Percentiles rank a stretch among this genome's conserved stretches.
Evolutionary conservation across 2,329 filamentous ascomycete genomes (phyloP).

Genomic region (Eutypella sp.): DNA sequence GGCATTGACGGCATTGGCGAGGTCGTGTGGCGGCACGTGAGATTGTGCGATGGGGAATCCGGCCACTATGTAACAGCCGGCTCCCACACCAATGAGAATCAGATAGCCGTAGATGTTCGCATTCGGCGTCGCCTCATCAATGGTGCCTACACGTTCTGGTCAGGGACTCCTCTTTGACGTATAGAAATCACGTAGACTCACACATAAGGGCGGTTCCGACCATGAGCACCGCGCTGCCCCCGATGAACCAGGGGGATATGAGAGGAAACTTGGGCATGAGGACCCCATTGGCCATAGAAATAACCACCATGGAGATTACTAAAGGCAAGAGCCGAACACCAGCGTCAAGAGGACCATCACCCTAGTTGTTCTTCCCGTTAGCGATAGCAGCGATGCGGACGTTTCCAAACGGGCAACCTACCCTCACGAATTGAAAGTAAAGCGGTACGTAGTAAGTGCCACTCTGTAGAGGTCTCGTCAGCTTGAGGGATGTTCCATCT

Average conservation of each 20-base stretch:
- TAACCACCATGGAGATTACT: conserved; percentile 30
- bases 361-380: conserved; percentile 2
- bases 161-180: not conserved
- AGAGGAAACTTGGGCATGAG: conserved; percentile 29
- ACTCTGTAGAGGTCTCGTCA: not conserved
- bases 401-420: not conserved
- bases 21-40: conserved; percentile 24
- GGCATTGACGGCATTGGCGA: conserved; percentile 29
- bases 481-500: not conserved
- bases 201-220: conserved; percentile 30
- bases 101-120: conserved; percentile 28
- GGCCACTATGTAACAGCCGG: conserved; percentile 32
- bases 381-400: not conserved
- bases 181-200: conserved; percentile 5
- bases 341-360: conserved; percentile 32
- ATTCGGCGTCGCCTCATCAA: conserved; percentile 19
- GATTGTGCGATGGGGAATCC: conserved; percentile 31
- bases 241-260: conserved; percentile 33
- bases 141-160: conserved; percentile 15
- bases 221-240: conserved; percentile 27
- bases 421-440: not conserved
- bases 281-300: conserved; percentile 30
- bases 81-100: conserved; percentile 35
- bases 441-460: not conserved
- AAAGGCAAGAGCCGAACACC: conserved; percentile 35